Base-by-base conservation (phyloP, 2,329 filamentous ascomycete genomes). In the Fusarium secorum region DNA sequence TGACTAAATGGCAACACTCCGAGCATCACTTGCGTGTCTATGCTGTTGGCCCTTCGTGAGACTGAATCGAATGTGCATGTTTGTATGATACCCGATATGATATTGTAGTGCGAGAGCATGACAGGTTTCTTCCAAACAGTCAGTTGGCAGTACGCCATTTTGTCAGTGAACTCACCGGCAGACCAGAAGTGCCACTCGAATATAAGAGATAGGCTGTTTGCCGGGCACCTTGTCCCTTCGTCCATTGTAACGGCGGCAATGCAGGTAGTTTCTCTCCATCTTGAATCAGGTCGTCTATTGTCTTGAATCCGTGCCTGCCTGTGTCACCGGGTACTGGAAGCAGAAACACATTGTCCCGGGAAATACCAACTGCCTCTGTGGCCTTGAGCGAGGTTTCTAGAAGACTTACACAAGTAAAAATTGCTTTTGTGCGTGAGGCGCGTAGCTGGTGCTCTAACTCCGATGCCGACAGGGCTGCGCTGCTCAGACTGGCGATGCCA, bases 81-180 rank as follows among this genome's bases (percentile, higher is more conserved):
- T 77, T 94, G 92, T 35, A 93, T 74, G 1, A 89, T 86, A 74
- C 94, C 95, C 36, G 92, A 87, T 52, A 95, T 94, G 41, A 94
- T 89, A 71, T 95, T 95, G n/a, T 83, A 82, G 78, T 95, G 93
- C 3, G 91, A 92, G 60, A 95, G 91, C 90, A 93, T 94, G 49
- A 95, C 92, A 36, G 92, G 92, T 90, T 94, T 94, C 88, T 44
- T 38, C 11, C 18, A n/a, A n/a, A n/a, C n/a, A n/a, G n/a, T n/a
- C n/a, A n/a, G n/a, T n/a, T n/a, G n/a, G n/a, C n/a, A n/a, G n/a
- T n/a, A n/a, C n/a, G n/a, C n/a, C n/a, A n/a, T n/a, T n/a, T n/a
- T n/a, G n/a, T n/a, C n/a, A n/a, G n/a, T n/a, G n/a, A n/a, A n/a
- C n/a, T n/a, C n/a, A n/a, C n/a, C n/a, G 38, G 93, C 28, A 94